phyloP scores from a whole-genome alignment of 768 basidiomycete species.

The Fistulinella prunicolor region DNA sequence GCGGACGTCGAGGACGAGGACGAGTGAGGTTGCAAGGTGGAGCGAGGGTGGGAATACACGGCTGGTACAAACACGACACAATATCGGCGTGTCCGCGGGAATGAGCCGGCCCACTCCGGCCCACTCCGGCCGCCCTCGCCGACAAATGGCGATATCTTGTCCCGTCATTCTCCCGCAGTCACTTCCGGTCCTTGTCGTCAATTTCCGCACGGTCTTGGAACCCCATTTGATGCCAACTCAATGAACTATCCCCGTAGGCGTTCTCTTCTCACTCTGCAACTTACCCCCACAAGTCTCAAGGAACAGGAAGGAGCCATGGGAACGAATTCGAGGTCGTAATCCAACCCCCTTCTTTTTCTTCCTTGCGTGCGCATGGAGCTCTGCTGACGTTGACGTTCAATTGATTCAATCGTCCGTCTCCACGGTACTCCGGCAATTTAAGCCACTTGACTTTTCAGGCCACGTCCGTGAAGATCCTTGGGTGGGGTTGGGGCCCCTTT shows the following conservation, averaged over 20 bases:
- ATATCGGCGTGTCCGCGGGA: not conserved
- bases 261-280: not conserved
- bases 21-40: not conserved
- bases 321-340: not conserved
- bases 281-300: not conserved
- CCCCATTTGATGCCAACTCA: too few species aligned
- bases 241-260: constrained; percentile 1
- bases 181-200: not conserved
- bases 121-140: not conserved
- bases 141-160: too few species aligned
- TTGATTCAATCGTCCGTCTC: not conserved
- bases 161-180: not conserved
- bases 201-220: constrained; percentile 1
- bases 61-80: not conserved
- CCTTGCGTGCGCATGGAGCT: not conserved
- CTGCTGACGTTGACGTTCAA: not conserved
- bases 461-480: not conserved
- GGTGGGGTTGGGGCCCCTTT: not conserved
- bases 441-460: not conserved
- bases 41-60: not conserved
- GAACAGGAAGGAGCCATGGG: too few species aligned
- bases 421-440: constrained; percentile 1
- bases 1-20: constrained; percentile 16
- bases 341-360: not conserved
- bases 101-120: not conserved